Conservation (phyloP, 1,284 basidiomycete species). For the Puccinia horiana region DNA sequence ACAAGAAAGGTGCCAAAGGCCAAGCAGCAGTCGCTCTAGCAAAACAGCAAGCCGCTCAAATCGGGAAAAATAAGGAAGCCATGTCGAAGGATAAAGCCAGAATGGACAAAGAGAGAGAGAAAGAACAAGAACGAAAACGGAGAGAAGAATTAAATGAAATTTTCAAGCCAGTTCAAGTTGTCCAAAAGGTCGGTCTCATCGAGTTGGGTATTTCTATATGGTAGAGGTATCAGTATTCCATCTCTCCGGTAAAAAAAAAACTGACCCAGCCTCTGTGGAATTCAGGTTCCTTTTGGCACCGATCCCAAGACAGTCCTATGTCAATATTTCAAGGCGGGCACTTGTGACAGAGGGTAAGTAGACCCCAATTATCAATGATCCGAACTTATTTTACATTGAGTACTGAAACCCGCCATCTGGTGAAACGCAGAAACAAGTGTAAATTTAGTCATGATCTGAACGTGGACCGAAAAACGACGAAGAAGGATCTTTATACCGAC, state of each 20-base stretch:
- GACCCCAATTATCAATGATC: background rate
- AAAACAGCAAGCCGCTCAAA: slow-evolving; percentile 68
- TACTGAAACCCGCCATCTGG: background rate
- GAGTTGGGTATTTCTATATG: background rate
- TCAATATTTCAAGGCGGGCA: slow-evolving; percentile 57
- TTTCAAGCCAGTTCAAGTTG: slow-evolving; percentile 57
- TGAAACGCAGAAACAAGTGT: slow-evolving; percentile 68
- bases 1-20: slow-evolving; percentile 87
- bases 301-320: slow-evolving; percentile 58
- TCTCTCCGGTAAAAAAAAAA: too few relatives aligned
- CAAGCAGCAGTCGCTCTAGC: slow-evolving; percentile 79
- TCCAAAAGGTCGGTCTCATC: slow-evolving; percentile 54
- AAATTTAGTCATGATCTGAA: slow-evolving; percentile 93
- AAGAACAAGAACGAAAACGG: slow-evolving; percentile 78
- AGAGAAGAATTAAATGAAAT: slow-evolving; percentile 82
- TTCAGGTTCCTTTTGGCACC: slow-evolving; percentile 45
- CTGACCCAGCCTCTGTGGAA: background rate
- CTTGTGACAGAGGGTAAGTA: slow-evolving; percentile 56
- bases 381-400: background rate
- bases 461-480: slow-evolving; percentile 86
- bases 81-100: slow-evolving; percentile 55
- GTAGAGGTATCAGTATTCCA: background rate
- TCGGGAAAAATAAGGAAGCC: slow-evolving; percentile 75
- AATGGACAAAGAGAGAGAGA: slow-evolving; percentile 78
- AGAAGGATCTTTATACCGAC: slow-evolving; percentile 95